Evolutionary conservation across 2,329 filamentous ascomycete genomes (phyloP), one percentile per base, ranked within the genome.

Genomic region (Exserohilum rostratum): DNA sequence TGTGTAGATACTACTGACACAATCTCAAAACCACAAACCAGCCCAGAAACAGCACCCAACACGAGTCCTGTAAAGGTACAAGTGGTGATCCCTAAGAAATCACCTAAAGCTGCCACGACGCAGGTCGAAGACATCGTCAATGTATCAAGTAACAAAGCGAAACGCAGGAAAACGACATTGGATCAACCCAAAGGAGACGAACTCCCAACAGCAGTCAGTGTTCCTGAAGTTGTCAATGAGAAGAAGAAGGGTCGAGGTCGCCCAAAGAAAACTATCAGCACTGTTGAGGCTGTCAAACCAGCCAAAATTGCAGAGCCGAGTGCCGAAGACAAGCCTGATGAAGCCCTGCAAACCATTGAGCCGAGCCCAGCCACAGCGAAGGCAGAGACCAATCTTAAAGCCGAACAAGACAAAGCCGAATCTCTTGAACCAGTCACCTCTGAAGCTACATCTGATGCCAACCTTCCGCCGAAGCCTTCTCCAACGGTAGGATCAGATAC

Each of bases 161-260:
- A 66, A 47, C 66, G 65, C 18, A 65, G 53, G 31, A 70, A 68
- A 46, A 66, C 63, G 0, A 61, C 53, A 3, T 48, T 53, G 18
- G 61, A 67, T 35, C 37, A 54, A 11, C 57, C 61, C 5, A 55
- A 67, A 34, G 25, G 34, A 4, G 47, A 57, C 13, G 17, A 44
- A 3, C 11, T 13, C 6, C 17, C 35, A 18, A 15, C 30, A 25
- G 10, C 20, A 5, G 10, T 22, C 11, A n/a, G 10, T 9, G 11
- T 46, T 15, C 25, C 53, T 3, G 51, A 57, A 20, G n/a, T 48
- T 9, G 39, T 38, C 6, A 50, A 51, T 3, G 62, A 60, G 42
- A 71, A 66, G 58, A 74, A 70, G 34, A 54, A 63, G 62, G 62
- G 67, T 25, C 66, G 73, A 42, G 71, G 72, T 40, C 65, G 72